Base-by-base conservation (phyloP, 352 stramenopile genomes). In the Phytophthora foliorum region DNA sequence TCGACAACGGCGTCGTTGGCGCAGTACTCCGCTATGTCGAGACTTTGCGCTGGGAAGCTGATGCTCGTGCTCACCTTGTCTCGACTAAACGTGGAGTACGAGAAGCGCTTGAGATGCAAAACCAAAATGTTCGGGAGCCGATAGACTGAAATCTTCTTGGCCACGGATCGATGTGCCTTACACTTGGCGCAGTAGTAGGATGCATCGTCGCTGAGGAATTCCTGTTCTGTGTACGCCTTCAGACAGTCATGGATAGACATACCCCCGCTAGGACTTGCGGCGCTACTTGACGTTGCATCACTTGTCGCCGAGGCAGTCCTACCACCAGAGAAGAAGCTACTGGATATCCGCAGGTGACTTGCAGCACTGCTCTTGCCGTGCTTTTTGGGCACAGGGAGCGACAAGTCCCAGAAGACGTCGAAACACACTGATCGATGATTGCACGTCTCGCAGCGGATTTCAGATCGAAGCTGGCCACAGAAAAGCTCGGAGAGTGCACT, bases 31-130 rank as follows among this genome's bases (percentile, higher is more conserved):
- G 71, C 67, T 22, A 97, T 39, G 51, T 97, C 83, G 19, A 97
- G 75, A 29, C 67, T 77, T 7, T 85, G 64, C 2, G 70, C 60
- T 0, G 89, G 89, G 57, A 91, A 90, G 19, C 63, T 79, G 57
- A 97, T 88, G 25, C 65, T 67, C 3, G 82, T 91, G 17, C 49
- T 91, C 27, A 95, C 80, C 53, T 97, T 97, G 69, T 93, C 83
- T 31, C 86, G 72, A 52, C 84, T 92, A 52, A 89, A 86, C 2
- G 75, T 90, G 19, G 83, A 95, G 68, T 86, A 94, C 34, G 80
- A 86, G 48, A 98, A 98, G 2, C 92, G 88, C 73, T 98, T 98
- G 34, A 98, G 79, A 61, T 98, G 92, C 25, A 98, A 36, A 27
- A 97, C 84, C 34, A 98, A 79, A 29, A 97, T 78, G n/a, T 86